Evolutionary conservation across 768 basidiomycete genomes (phyloP).

Genomic region (Megacollybia marginata): DNA sequence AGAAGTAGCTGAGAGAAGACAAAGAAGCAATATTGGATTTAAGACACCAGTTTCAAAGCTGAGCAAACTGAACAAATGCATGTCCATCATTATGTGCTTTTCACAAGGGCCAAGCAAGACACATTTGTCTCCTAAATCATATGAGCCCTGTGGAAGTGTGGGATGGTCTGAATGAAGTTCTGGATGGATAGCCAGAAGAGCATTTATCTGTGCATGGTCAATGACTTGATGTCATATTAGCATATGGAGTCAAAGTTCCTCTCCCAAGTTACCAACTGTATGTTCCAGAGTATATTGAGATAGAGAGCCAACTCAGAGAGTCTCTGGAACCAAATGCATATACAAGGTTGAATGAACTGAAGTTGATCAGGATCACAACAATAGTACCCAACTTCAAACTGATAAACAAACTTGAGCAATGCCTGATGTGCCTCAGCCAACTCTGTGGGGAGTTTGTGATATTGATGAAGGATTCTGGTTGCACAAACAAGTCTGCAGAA

Average conservation of each 20-base stretch:
- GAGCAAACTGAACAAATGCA: not conserved
- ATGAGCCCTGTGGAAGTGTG: not conserved
- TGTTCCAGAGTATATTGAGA: conserved; percentile 13
- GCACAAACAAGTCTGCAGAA: conserved; percentile 21
- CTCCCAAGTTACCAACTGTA: conserved; percentile 8
- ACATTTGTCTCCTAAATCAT: conserved; percentile 10
- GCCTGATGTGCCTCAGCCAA: not conserved
- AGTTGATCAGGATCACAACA: conserved; percentile 6
- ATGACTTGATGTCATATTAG: conserved; percentile 10
- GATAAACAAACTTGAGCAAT: conserved; percentile 5
- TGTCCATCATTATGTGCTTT: conserved; percentile 9
- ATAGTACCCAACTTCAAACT: conserved; percentile 11
- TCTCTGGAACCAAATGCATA: conserved; percentile 9
- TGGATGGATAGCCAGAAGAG: conserved; percentile 7
- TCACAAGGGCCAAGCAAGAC: conserved; percentile 6
- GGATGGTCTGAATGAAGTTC: conserved; percentile 2
- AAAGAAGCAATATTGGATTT: not conserved
- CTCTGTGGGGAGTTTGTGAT: not conserved
- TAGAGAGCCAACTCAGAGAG: conserved; percentile 6
- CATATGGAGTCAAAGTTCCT: conserved; percentile 7
- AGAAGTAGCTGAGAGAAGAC: conserved; percentile 25
- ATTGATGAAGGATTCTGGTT: conserved; percentile 17
- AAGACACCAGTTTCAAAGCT: not conserved
- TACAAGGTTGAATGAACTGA: conserved; percentile 10
- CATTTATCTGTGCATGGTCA: conserved; percentile 9